A percentile compares a stretch with the other conserved stretches of the same genome.
Evolutionary conservation across 768 basidiomycete genomes (phyloP).

Genomic region (Coprinopsis cinerea): DNA sequence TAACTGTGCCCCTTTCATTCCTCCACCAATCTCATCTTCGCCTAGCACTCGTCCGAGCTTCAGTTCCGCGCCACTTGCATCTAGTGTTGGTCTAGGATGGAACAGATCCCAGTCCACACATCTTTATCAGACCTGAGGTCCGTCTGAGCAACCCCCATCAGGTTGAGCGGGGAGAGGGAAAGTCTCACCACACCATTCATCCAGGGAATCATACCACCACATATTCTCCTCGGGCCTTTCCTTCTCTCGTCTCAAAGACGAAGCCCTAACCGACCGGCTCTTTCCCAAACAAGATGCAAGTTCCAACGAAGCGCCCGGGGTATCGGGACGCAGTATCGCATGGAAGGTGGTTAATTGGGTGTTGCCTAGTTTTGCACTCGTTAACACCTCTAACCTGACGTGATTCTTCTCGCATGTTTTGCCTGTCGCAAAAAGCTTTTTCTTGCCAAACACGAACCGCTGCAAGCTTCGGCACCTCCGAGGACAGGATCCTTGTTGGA

Average conservation of each 20-base stretch:
- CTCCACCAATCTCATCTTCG: no score
- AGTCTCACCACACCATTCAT: conserved; percentile 9
- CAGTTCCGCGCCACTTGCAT: no score
- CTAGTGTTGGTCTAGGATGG: conserved; percentile 9
- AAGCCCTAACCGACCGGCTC: conserved; percentile 55
- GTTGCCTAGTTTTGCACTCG: conserved; percentile 7
- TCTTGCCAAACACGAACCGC: conserved; percentile 58
- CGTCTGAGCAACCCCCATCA: background rate
- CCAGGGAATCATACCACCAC: conserved; percentile 37
- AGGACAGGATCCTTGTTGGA: conserved; percentile 30
- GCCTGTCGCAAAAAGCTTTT: no score
- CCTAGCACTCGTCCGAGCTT: no score
- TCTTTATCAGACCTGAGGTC: background rate
- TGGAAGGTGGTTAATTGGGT: conserved; percentile 62
- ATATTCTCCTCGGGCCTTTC: conserved; percentile 48
- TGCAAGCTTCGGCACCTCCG: conserved; percentile 43
- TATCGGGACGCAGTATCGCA: conserved; percentile 72
- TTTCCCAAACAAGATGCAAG: conserved; percentile 31
- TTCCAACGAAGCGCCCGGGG: conserved; percentile 26
- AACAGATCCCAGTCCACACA: background rate
- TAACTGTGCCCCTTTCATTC: background rate
- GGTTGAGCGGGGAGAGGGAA: background rate
- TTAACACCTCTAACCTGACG: conserved; percentile 7
- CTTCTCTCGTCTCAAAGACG: conserved; percentile 63
- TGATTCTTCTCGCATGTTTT: no score